Percentiles rank a stretch among this genome's conserved stretches.
Conservation (phyloP, 2,329 filamentous ascomycete species). For the Alternaria atra region DNA sequence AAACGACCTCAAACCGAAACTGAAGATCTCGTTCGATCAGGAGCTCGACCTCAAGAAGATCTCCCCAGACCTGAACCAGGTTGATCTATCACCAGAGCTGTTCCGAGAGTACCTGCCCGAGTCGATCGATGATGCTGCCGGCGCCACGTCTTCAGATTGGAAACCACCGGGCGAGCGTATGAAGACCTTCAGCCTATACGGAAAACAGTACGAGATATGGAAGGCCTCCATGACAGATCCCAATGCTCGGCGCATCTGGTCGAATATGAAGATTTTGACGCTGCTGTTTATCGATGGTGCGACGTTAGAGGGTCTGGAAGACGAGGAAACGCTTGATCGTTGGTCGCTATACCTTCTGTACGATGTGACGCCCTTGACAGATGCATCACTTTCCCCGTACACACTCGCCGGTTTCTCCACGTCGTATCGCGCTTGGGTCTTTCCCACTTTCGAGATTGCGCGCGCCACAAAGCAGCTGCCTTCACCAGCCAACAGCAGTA, state of each 20-base stretch:
- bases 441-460: conserved; percentile 58
- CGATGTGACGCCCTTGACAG: conserved; percentile 45
- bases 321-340: conserved; percentile 75
- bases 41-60: conserved; percentile 76
- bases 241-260: conserved; percentile 74
- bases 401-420: conserved; percentile 89
- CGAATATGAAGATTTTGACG: conserved; percentile 83
- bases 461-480: conserved; percentile 48
- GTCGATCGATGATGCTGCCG: conserved; percentile 54
- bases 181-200: conserved; percentile 68
- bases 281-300: conserved; percentile 93
- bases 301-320: conserved; percentile 75
- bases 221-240: conserved; percentile 76
- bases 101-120: conserved; percentile 55
- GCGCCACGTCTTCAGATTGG: conserved; percentile 53
- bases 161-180: conserved; percentile 80
- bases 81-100: conserved; percentile 70
- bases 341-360: conserved; percentile 90
- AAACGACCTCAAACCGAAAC: conserved; percentile 79
- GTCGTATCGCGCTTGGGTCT: conserved; percentile 83
- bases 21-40: conserved; percentile 75
- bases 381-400: conserved; percentile 60
- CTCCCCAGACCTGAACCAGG: conserved; percentile 67
- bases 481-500: conserved; percentile 38
- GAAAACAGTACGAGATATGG: conserved; percentile 84